A percentile compares a stretch with the other conserved stretches of the same genome.
Evolutionary conservation across 257 asterid species (phyloP).

Genomic region (Plantago major): DNA sequence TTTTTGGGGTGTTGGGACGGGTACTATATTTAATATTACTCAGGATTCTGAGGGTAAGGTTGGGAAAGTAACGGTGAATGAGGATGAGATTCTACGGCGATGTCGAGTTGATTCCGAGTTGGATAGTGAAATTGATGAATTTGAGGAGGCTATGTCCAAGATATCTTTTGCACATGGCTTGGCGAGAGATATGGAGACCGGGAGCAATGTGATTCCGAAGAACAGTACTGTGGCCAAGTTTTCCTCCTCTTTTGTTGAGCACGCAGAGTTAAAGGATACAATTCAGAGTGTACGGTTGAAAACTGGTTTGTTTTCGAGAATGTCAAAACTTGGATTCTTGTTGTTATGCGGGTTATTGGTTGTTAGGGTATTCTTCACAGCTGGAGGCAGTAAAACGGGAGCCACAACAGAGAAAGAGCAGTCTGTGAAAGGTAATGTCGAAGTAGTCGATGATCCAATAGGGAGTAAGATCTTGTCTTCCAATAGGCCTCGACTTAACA

Average conservation of each 20-base stretch:
- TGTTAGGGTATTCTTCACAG: conserved; percentile 35
- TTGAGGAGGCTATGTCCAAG: conserved; percentile 46
- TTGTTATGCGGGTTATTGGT: conserved; percentile 52
- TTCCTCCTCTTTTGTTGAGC: conserved; percentile 30
- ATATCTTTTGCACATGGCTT: conserved; percentile 56
- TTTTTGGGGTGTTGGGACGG: conserved; percentile 82
- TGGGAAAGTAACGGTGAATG: conserved; percentile 64
- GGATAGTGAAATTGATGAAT: conserved; percentile 33
- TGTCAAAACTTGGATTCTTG: conserved; percentile 48
- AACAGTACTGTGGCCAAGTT: conserved; percentile 67
- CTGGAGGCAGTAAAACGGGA: conserved; percentile 51
- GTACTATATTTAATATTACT: conserved; percentile 60
- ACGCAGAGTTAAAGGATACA: conserved; percentile 28
- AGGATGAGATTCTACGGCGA: conserved; percentile 74
- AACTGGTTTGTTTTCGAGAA: conserved; percentile 37
- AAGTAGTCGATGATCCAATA: conserved; percentile 42
- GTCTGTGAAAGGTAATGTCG: conserved; percentile 49
- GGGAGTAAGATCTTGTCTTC: conserved; percentile 34
- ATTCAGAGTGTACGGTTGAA: conserved; percentile 26
- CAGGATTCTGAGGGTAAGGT: conserved; percentile 61
- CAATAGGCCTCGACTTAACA: conserved; percentile 69
- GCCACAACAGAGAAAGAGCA: conserved; percentile 52
- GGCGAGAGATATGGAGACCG: conserved; percentile 69
- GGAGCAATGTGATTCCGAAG: conserved; percentile 47
- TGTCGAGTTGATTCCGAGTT: conserved; percentile 37